Base-by-base conservation (phyloP, 192 early-diverging fungal species). In the Spizellomyces sp. region DNA sequence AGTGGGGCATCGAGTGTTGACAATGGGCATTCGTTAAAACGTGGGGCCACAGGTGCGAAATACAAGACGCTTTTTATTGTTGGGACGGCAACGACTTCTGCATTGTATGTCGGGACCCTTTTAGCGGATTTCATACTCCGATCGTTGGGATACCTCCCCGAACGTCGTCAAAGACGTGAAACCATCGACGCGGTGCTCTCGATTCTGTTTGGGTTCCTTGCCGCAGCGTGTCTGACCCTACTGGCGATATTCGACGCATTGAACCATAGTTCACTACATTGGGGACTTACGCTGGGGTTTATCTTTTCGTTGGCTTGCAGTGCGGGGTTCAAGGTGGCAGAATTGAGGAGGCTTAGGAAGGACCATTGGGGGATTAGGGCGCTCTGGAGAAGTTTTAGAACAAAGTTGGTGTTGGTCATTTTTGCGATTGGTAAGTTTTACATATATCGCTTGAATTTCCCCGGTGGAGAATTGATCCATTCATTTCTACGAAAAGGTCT, bases 261-360 rank as follows among this genome's bases (percentile, higher is more conserved):
- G 22, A 2, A 42, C 9, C 0, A 65, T 27, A 65, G 48, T 8
- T 5, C 12, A 21, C 5, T 68, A 15, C 66, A 27, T 55, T 74
- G 79, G 47, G 44, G 60, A 8, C 45, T 75, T 12, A 75, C 73
- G 50, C 65, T 75, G 59, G 61, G 45, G 43, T 75, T 75, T 47
- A 75, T 75, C 27, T 57, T 9, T 36, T 62, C 47, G 4, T 55
- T 68, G 58, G 15, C 48, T 9, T 17, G 61, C 9, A 69, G 66
- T 42, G 58, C 66, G 8, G 45, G 62, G 3, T 75, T 75, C 66
- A 75, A 50, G 5, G 60, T 60, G 19, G 73, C 66, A 14, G 64
- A 75, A 52, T 22, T 62, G 6, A 43, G 60, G 17, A 15, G 65
- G 10, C 59, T 75, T 65, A 47, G 52, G 48, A 62, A 62, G 46